Conservation (phyloP, 164 flowering plant species). For the Brasenia schreberi region DNA sequence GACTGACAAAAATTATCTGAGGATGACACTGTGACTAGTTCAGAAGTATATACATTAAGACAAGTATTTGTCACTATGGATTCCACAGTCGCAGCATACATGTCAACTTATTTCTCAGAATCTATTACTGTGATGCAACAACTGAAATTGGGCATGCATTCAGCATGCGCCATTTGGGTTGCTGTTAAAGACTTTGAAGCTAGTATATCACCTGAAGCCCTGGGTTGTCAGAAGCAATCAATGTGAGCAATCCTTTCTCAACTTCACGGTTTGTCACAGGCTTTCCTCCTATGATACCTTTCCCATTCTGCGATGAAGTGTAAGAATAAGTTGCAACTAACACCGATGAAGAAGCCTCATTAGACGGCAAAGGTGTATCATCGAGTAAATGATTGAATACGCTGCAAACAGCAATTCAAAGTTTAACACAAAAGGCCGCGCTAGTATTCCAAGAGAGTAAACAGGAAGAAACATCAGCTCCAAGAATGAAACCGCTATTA, state of each 20-base stretch:
- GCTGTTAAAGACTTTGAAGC: no score
- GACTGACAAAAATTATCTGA: conserved; percentile 16
- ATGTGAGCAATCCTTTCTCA: conserved; percentile 83
- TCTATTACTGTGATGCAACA: no score
- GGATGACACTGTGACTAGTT: conserved; percentile 6
- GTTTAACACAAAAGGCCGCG: no score
- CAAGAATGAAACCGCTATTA: conserved; percentile 17
- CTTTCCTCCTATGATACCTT: conserved; percentile 54
- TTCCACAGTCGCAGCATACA: no score
- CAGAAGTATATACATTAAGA: no score
- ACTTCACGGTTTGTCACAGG: conserved; percentile 35
- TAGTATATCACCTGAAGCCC: conserved; percentile 61
- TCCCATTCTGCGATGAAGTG: conserved; percentile 46
- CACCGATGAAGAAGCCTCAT: conserved; percentile 78
- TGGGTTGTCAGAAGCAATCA: conserved; percentile 63
- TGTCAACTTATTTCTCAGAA: no score
- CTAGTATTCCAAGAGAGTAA: not conserved
- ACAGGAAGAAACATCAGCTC: not conserved
- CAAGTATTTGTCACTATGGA: no score
- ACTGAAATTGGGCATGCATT: no score
- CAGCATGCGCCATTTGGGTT: no score
- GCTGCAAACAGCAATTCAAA: conserved; percentile 27
- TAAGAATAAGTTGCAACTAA: conserved; percentile 57
- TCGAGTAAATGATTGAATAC: conserved; percentile 79
- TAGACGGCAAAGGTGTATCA: conserved; percentile 73